phyloP scores from a whole-genome alignment of 345 rosid genomes.

The Populus euphratica region DNA sequence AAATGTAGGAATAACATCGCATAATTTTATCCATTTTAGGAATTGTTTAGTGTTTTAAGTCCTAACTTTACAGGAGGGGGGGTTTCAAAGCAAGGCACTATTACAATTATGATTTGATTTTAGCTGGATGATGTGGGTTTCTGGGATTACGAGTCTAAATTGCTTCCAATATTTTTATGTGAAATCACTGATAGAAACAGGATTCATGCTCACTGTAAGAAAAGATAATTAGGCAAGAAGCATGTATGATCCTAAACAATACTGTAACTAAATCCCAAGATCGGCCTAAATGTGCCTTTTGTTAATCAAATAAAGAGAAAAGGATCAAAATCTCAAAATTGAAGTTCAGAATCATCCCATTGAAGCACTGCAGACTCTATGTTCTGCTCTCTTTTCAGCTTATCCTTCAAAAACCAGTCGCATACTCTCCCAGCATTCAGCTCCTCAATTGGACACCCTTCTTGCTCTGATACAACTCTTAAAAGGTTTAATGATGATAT shows the following conservation, averaged over 20 bases:
- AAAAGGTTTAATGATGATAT: slow-evolving; percentile 80
- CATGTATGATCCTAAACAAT: neutral
- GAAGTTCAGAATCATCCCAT: slow-evolving; percentile 85
- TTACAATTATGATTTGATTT: too few species aligned
- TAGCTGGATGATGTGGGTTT: too few species aligned
- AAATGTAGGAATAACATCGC: too few species aligned
- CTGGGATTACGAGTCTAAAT: too few species aligned
- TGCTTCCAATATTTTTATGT: too few species aligned
- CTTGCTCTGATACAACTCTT: slow-evolving; percentile 76
- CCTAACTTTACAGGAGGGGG: too few species aligned
- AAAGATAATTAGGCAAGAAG: too few species aligned
- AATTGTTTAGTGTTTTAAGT: too few species aligned
- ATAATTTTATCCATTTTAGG: too few species aligned
- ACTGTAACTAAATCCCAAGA: neutral
- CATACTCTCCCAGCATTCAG: slow-evolving; percentile 77
- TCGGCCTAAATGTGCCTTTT: neutral
- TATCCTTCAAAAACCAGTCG: slow-evolving; percentile 88
- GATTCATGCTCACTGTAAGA: too few species aligned
- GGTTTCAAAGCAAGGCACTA: too few species aligned
- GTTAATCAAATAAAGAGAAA: neutral
- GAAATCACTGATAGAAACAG: too few species aligned
- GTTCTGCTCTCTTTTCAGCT: slow-evolving; percentile 66
- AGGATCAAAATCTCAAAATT: slow-evolving; percentile 21
- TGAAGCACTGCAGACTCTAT: slow-evolving; percentile 73
- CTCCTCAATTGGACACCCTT: slow-evolving; percentile 78